Percentiles rank a stretch among this genome's conserved stretches.
These are phyloP conservation scores for Naganishia vishniacii DNA, from an alignment of 768 basidiomycete genomes.

Conservation along the genomic window DNA sequence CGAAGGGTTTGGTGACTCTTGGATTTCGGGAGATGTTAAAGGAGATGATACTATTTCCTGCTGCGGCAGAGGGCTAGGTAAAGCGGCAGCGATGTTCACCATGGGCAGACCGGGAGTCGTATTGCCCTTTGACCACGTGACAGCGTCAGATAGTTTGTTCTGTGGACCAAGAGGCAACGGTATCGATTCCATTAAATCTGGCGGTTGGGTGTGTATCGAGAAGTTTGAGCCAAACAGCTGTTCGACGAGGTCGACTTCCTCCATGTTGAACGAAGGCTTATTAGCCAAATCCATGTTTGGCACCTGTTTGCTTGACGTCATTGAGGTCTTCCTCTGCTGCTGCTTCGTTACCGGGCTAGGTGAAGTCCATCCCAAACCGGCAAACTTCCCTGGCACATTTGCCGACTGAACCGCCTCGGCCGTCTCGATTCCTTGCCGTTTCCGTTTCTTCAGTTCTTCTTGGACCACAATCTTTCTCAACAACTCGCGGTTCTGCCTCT, in stretches of 20 bases:
- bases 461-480: constrained; percentile 55
- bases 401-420: constrained; percentile 11
- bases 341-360: background rate
- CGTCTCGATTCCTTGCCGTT: constrained; percentile 30
- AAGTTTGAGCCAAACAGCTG: constrained; percentile 81
- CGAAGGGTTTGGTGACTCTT: constrained; percentile 21
- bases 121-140: constrained; percentile 60
- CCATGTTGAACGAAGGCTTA: constrained; percentile 53
- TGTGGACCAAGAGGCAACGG: constrained; percentile 74
- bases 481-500: constrained; percentile 76
- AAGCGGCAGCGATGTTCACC: background rate
- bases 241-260: constrained; percentile 95
- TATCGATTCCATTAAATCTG: constrained; percentile 79
- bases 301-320: background rate
- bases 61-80: constrained; percentile 1
- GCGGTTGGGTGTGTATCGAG: constrained; percentile 62
- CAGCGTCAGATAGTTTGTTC: constrained; percentile 83
- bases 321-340: constrained; percentile 2
- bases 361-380: constrained; percentile 14
- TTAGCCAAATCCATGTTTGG: background rate
- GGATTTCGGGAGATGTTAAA: constrained; percentile 5
- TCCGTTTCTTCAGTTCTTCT: constrained; percentile 47
- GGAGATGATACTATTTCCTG: background rate
- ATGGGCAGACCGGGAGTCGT: constrained; percentile 1
- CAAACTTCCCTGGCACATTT: background rate